phyloP scores from a whole-genome alignment of 2,329 filamentous ascomycete species.

The Exophiala dermatitidis region DNA sequence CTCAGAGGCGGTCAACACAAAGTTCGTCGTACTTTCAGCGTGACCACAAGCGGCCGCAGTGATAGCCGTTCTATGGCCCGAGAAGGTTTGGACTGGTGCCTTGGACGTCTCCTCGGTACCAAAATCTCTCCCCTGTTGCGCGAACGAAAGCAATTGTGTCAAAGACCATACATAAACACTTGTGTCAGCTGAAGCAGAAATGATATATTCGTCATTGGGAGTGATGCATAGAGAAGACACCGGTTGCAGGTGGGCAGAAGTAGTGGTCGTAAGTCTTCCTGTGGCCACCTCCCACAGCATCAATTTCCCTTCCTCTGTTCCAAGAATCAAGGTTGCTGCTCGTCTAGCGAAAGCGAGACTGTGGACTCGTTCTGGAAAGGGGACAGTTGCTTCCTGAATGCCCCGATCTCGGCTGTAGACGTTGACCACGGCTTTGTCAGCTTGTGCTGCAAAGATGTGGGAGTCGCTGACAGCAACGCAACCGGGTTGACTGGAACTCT shows the following conservation, averaged over 20 bases:
- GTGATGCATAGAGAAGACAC: constrained; percentile 68
- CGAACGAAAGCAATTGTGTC: constrained; percentile 61
- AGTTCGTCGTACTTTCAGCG: constrained; percentile 64
- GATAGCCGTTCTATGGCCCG: constrained; percentile 56
- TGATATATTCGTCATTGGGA: constrained; percentile 50
- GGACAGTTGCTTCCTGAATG: constrained; percentile 80
- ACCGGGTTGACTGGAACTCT: constrained; percentile 72
- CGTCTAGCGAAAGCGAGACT: constrained; percentile 64
- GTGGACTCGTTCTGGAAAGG: constrained; percentile 79
- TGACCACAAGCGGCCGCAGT: constrained; percentile 53
- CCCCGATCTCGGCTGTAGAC: constrained; percentile 79
- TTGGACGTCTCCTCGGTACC: constrained; percentile 39
- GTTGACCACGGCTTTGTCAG: constrained; percentile 85
- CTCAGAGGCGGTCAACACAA: constrained; percentile 74
- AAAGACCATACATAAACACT: constrained; percentile 91
- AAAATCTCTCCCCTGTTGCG: constrained; percentile 41
- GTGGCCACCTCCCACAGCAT: constrained; percentile 82
- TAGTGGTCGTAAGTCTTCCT: constrained; percentile 40
- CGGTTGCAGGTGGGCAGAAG: constrained; percentile 38
- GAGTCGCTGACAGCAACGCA: constrained; percentile 71
- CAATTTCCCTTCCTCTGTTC: constrained; percentile 76
- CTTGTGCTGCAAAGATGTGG: constrained; percentile 86
- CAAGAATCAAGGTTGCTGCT: constrained; percentile 60
- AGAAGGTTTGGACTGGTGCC: constrained; percentile 67
- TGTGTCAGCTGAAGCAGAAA: constrained; percentile 57